Percentiles rank a stretch among this genome's conserved stretches.
These are phyloP conservation scores for Podila horticola DNA, from an alignment of 192 early-diverging fungal genomes.

Conservation along the genomic window DNA sequence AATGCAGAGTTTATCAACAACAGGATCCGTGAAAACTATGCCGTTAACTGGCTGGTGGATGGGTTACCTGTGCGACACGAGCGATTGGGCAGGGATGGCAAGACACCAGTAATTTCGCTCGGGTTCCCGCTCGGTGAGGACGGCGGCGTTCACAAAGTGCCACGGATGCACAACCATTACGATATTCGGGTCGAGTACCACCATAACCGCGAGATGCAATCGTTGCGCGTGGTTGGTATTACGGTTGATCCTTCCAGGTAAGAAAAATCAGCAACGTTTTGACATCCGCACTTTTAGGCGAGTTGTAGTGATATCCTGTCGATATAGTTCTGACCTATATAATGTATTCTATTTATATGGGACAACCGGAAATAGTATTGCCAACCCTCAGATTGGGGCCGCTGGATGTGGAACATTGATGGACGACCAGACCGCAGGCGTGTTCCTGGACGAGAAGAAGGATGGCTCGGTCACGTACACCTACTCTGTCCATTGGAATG, in stretches of 20 bases:
- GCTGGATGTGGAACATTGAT: conserved; percentile 15
- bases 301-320: not conserved
- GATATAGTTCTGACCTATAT: not conserved
- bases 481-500: conserved; percentile 43
- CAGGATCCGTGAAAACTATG: conserved; percentile 81
- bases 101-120: conserved; percentile 70
- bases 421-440: conserved; percentile 13
- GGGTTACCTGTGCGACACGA: conserved; percentile 88
- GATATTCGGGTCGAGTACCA: conserved; percentile 88
- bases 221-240: conserved; percentile 91
- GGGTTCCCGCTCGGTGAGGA: conserved; percentile 83
- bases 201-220: conserved; percentile 63
- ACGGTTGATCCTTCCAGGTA: conserved; percentile 76
- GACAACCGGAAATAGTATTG: conserved; percentile 18
- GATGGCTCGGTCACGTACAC: conserved; percentile 22
- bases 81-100: conserved; percentile 63
- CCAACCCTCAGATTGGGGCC: conserved; percentile 11
- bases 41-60: conserved; percentile 90
- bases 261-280: not conserved
- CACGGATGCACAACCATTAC: conserved; percentile 88
- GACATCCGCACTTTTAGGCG: not conserved
- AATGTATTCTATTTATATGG: not conserved
- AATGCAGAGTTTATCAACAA: conserved; percentile 91
- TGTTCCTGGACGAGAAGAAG: conserved; percentile 22
- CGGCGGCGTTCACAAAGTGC: not conserved